Conservation (phyloP, 2,329 filamentous ascomycete species). For the Ascochyta pisi region DNA sequence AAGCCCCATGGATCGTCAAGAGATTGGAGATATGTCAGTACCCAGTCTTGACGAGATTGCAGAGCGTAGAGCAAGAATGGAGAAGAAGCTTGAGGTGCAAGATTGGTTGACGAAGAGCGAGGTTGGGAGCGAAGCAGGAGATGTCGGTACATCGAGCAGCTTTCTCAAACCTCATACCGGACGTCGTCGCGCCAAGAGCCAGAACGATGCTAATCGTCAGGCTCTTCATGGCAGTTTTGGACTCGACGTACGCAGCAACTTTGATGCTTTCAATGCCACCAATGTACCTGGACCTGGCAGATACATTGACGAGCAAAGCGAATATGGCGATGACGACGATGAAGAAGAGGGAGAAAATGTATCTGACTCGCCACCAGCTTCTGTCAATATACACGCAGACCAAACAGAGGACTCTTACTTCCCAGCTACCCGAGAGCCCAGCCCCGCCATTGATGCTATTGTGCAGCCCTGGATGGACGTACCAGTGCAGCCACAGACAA, state of each 20-base stretch:
- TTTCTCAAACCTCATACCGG: slow-evolving; percentile 37
- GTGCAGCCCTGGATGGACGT: slow-evolving; percentile 59
- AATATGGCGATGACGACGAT: slow-evolving; percentile 47
- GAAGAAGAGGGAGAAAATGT: slow-evolving; percentile 15
- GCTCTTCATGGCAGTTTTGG: slow-evolving; percentile 32
- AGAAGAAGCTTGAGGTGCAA: slow-evolving; percentile 62
- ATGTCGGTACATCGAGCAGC: slow-evolving; percentile 39
- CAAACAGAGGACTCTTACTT: slow-evolving; percentile 43
- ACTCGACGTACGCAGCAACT: slow-evolving; percentile 42
- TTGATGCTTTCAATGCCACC: slow-evolving; percentile 46
- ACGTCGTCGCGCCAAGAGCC: slow-evolving; percentile 58
- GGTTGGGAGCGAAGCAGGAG: slow-evolving; percentile 57
- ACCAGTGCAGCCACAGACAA: slow-evolving; percentile 43
- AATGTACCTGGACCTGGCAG: slow-evolving; percentile 60
- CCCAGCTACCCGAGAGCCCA: slow-evolving; percentile 31
- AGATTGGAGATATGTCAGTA: slow-evolving; percentile 51
- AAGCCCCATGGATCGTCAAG: slow-evolving; percentile 54
- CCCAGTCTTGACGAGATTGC: slow-evolving; percentile 60
- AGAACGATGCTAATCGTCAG: slow-evolving; percentile 47
- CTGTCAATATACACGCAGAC: slow-evolving; percentile 36
- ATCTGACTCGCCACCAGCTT: slow-evolving; percentile 42
- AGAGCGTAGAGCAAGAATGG: slow-evolving; percentile 54
- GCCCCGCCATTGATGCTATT: slow-evolving; percentile 28
- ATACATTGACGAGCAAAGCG: slow-evolving; percentile 49
- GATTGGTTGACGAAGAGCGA: slow-evolving; percentile 59